Base-by-base conservation (phyloP, 345 rosid genomes). In the Eucalyptus caleyi region DNA sequence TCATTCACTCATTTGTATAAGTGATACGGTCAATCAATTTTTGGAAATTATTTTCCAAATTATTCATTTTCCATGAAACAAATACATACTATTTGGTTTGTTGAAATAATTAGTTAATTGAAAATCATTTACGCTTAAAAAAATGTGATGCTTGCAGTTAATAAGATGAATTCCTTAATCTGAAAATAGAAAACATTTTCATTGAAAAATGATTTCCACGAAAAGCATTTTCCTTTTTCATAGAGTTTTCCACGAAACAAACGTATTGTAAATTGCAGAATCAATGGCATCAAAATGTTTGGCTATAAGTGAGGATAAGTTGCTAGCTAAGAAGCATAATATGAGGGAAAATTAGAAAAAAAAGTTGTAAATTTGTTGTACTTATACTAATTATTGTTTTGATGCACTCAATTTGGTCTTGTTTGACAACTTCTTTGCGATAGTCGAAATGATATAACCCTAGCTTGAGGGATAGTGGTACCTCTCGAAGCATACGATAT, bases 11-110 rank as follows among this genome's bases (percentile, higher is more conserved):
- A 56, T 56, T 56, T 56, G 1, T 24, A 56, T 56, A 56, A 54
- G 27, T 56, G 62, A 54, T 56, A 10, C 1, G 0, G 0, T 0
- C 0, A 24, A 24, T 56, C 3, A 56, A 10, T 56, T 56, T 23
- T 56, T 56, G 62, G 26, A 2, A n/a, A n/a, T n/a, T n/a, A n/a
- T 56, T 56, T 24, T 56, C 1, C 62, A 56, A 56, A 56, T 23
- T 9, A 56, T 56, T 24, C 62, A 10, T 23, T 56, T 56, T 56
- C 3, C 12, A 24, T 23, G 0, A 24, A 56, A 56, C 6, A 56
- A 56, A 56, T 0, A 23, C 62, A 4, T 8, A 0, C 6, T 56
- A 23, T 37, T 40, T 37, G 5, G 23, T 77, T 77, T 77, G 27
- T 7, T 21, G 47, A 37, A 40, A 77, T 21, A 40, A 11, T 19